Conservation (phyloP, 2,329 filamentous ascomycete species). For the Ascochyta rabiei region DNA sequence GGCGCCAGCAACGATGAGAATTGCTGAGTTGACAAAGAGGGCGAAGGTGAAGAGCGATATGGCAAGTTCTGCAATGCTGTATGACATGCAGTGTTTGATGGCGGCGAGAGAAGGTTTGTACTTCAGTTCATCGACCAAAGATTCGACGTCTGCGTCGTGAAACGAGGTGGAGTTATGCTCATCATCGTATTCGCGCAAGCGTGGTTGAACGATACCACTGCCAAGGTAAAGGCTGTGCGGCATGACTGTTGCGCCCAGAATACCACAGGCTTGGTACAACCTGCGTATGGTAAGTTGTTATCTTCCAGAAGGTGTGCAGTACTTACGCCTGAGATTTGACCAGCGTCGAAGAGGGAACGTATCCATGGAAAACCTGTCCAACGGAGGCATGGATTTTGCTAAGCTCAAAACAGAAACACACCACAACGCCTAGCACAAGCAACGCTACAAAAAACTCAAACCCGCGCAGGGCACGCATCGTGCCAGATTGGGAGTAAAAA, state of each 20-base stretch:
- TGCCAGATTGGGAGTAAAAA: slow-evolving; percentile 61
- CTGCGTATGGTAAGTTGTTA: slow-evolving; percentile 34
- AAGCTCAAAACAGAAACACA: slow-evolving; percentile 64
- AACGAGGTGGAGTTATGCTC: slow-evolving; percentile 9
- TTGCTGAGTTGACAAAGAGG: slow-evolving; percentile 82
- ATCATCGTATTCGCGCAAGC: slow-evolving; percentile 48
- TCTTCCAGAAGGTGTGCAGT: not conserved
- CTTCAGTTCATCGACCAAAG: slow-evolving; percentile 51
- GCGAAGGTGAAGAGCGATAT: slow-evolving; percentile 82
- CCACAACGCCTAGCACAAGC: slow-evolving; percentile 61
- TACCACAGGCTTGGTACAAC: slow-evolving; percentile 71
- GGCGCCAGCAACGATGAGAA: slow-evolving; percentile 80
- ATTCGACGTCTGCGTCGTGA: slow-evolving; percentile 19
- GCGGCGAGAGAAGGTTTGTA: slow-evolving; percentile 75
- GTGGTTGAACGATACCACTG: slow-evolving; percentile 61
- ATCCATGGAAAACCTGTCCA: slow-evolving; percentile 61
- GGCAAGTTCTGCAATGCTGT: slow-evolving; percentile 72
- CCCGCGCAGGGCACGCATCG: slow-evolving; percentile 57
- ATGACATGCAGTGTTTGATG: slow-evolving; percentile 75
- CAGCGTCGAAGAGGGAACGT: slow-evolving; percentile 60
- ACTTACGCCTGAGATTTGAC: slow-evolving; percentile 58
- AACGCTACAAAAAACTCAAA: slow-evolving; percentile 63
- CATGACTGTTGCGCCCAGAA: slow-evolving; percentile 75
- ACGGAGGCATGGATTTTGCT: slow-evolving; percentile 59
- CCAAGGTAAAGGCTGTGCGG: slow-evolving; percentile 65